phyloP scores from a whole-genome alignment of 306 rosid genomes.

The Urtica urens region DNA sequence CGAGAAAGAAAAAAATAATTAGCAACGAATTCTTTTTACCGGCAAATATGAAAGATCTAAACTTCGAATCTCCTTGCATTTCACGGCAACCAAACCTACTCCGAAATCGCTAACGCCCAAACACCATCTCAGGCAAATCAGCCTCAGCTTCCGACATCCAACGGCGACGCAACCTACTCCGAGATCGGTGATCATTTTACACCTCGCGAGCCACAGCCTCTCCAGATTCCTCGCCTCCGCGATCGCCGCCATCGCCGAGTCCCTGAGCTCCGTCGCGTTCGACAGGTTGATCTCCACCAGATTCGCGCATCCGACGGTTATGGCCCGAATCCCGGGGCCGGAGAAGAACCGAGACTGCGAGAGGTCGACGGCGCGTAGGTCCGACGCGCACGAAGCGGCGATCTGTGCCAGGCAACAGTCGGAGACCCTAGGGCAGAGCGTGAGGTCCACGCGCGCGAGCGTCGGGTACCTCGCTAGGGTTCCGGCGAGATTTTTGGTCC shows the following conservation, averaged over 20 bases:
- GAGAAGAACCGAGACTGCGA: conserved; percentile 61
- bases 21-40: conserved; percentile 38
- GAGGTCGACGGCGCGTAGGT: conserved; percentile 50
- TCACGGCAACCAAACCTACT: conserved; percentile 67
- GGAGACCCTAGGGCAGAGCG: conserved; percentile 54
- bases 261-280: conserved; percentile 65
- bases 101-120: conserved; percentile 76
- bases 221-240: conserved; percentile 66
- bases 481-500: conserved; percentile 44
- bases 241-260: conserved; percentile 48
- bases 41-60: conserved; percentile 86
- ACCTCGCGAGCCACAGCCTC: conserved; percentile 70
- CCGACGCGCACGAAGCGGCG: conserved; percentile 28
- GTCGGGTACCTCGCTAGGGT: conserved; percentile 37
- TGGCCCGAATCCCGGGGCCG: conserved; percentile 34
- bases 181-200: conserved; percentile 66
- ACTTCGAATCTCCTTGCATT: conserved; percentile 52
- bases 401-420: conserved; percentile 30
- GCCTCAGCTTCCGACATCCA: conserved; percentile 63
- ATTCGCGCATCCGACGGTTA: conserved; percentile 33
- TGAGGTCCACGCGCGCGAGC: conserved; percentile 39
- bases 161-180: conserved; percentile 91
- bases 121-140: conserved; percentile 77
- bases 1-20: not conserved
- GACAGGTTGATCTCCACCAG: conserved; percentile 71